Percentiles rank a stretch among this genome's conserved stretches.
Conservation (phyloP, 2,329 filamentous ascomycete genomes). For the Botrytis porri region DNA sequence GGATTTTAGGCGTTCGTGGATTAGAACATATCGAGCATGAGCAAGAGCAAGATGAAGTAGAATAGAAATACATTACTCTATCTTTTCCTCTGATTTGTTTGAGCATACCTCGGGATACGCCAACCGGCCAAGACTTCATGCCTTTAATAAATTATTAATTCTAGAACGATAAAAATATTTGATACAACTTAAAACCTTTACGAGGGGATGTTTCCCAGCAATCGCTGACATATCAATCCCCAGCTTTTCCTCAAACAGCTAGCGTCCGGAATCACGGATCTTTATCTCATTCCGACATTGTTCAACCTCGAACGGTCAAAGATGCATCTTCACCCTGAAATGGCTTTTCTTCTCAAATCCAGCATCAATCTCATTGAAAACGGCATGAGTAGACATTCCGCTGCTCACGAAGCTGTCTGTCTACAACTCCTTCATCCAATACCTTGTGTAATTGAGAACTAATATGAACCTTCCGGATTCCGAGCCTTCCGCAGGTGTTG, state of each 20-base stretch:
- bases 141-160: too few species aligned
- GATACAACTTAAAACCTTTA: neutral
- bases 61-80: neutral
- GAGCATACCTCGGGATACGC: neutral
- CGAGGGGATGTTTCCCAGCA: neutral
- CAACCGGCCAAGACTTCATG: neutral
- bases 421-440: neutral
- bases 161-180: neutral
- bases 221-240: neutral
- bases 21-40: neutral
- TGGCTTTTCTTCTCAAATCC: neutral
- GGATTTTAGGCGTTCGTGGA: conserved; percentile 8
- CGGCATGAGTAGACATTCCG: neutral
- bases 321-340: neutral
- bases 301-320: conserved; percentile 8
- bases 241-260: neutral
- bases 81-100: neutral
- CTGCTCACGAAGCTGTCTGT: neutral
- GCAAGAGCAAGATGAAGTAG: neutral
- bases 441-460: too few species aligned
- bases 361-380: neutral
- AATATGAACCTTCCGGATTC: neutral
- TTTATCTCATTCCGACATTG: neutral
- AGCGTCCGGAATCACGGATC: conserved; percentile 13
- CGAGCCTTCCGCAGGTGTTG: neutral